These are phyloP conservation scores for Sutorius australiensis DNA, from an alignment of 768 basidiomycete genomes.

Conservation along the genomic window DNA sequence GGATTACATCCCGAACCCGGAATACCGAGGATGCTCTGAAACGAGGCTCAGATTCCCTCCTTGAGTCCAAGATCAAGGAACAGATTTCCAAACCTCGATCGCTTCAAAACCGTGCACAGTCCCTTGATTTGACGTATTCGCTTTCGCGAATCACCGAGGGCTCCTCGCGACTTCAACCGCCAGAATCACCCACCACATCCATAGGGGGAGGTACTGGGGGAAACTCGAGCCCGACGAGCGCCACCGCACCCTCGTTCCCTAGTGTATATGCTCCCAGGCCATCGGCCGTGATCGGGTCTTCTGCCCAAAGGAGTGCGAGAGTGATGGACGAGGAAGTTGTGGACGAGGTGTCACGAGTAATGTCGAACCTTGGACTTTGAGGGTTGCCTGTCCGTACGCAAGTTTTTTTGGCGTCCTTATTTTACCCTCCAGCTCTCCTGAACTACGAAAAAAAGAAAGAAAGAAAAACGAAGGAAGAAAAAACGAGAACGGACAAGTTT, in stretches of 20 bases:
- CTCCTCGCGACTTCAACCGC: slow-evolving; percentile 55
- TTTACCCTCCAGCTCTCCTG: slow-evolving; percentile 8
- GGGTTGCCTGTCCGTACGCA: slow-evolving; percentile 8
- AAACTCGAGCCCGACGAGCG: slow-evolving; percentile 76
- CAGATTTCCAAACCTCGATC: slow-evolving; percentile 73
- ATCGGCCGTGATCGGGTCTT: slow-evolving; percentile 43
- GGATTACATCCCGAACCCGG: slow-evolving; percentile 62
- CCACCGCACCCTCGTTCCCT: slow-evolving; percentile 76
- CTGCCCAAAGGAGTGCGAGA: slow-evolving; percentile 39
- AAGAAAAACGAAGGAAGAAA: not conserved
- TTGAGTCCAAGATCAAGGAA: slow-evolving; percentile 82
- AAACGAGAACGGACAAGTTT: slow-evolving; percentile 5
- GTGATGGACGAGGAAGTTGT: slow-evolving; percentile 52
- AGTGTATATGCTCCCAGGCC: slow-evolving; percentile 75
- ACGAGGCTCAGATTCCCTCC: slow-evolving; percentile 77
- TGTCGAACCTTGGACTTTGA: slow-evolving; percentile 69
- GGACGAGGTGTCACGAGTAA: slow-evolving; percentile 73
- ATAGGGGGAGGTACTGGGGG: slow-evolving; percentile 67
- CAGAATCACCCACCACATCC: slow-evolving; percentile 80
- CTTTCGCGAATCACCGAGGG: slow-evolving; percentile 78
- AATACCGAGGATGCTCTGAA: slow-evolving; percentile 74
- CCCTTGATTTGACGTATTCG: slow-evolving; percentile 82
- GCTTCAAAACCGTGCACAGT: slow-evolving; percentile 83
- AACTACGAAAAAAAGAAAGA: not conserved
- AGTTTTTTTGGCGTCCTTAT: slow-evolving; percentile 2